Evolutionary conservation across 1,284 basidiomycete species (phyloP).

Genomic region (Leccinum fuscescens): DNA sequence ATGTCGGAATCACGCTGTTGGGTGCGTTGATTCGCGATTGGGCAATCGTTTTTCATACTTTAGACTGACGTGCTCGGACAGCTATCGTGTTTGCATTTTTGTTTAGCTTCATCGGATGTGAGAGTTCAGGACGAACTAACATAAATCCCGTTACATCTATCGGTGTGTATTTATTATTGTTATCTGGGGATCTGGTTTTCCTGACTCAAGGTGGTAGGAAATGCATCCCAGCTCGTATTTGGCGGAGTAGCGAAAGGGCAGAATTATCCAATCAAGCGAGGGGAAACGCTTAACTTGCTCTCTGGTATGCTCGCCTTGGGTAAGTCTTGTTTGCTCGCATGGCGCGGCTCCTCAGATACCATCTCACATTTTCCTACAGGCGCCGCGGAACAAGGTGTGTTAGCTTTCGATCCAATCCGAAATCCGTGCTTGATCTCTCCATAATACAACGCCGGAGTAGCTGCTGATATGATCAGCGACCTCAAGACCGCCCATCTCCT

Average conservation of each 20-base stretch:
- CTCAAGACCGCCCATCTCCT: slow-evolving; percentile 72
- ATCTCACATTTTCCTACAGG: slow-evolving; percentile 1
- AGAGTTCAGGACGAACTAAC: slow-evolving; percentile 14
- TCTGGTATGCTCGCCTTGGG: slow-evolving; percentile 17
- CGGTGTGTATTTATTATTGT: slow-evolving; percentile 2
- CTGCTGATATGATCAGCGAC: slow-evolving; percentile 72
- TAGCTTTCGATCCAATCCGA: background rate
- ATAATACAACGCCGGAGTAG: slow-evolving; percentile 14
- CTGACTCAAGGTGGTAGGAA: slow-evolving; percentile 13
- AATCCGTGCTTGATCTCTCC: slow-evolving; percentile 4
- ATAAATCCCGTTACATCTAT: slow-evolving; percentile 17
- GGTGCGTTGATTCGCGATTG: slow-evolving; percentile 3
- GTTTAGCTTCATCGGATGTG: slow-evolving; percentile 19
- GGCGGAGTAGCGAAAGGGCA: slow-evolving; percentile 11
- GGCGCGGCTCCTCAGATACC: background rate
- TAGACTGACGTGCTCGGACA: background rate
- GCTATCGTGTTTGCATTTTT: slow-evolving; percentile 16
- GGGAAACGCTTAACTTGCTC: slow-evolving; percentile 11
- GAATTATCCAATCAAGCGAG: slow-evolving; percentile 2
- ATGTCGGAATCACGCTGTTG: slow-evolving; percentile 57
- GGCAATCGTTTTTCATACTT: background rate
- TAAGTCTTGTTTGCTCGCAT: background rate
- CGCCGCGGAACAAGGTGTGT: slow-evolving; percentile 16
- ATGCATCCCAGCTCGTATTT: slow-evolving; percentile 19
- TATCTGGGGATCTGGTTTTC: background rate